Evolutionary conservation across 768 basidiomycete species (phyloP), one percentile per base, ranked within the genome.

Genomic region (Russula earlei): DNA sequence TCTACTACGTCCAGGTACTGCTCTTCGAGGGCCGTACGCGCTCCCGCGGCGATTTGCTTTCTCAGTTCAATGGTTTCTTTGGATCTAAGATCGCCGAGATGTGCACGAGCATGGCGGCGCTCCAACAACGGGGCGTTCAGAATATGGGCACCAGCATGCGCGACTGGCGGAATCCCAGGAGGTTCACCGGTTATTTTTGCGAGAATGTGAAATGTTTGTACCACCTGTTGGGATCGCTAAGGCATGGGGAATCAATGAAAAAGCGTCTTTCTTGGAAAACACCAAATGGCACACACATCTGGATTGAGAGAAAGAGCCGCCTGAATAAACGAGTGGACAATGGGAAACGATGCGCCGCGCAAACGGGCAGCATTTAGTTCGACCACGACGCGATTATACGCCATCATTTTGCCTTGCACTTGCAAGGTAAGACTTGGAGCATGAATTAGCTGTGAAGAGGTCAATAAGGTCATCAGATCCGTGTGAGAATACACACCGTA

Each of bases 331-430:
- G 82, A 72, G 62, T 90, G 85, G 8, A 91, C 71, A 57, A 92
- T 76, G 6, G 89, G 87, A 68, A 78, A 91, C 2, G 84, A 89
- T 5, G 76, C 82, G 17, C 81, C 85, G 3, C 83, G 79, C 17
- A 85, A 71, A 41, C 92, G 75, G 0, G 87, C 80, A 37, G 75
- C 69, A 71, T 96, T 93, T 49, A 97, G 73, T 22, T 89, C 82
- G 7, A 79, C 74, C 41, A 97, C 74, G 31, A 88, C 84, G 46
- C 82, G 81, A 73, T 94, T 89, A 68, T 97, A 99, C 12, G 83
- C 84, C 87, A 97, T 91, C 93, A 97, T 93, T 71, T 89, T 90
- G 70, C 79, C 83, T 69, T 94, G 92, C 85, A 87, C 87, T 66
- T 90, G 87, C 38, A 88, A 68, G 14, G 77, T 81, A 20, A 84